phyloP scores from a whole-genome alignment of 2,329 filamentous ascomycete species.

The Orbilia quercus region DNA sequence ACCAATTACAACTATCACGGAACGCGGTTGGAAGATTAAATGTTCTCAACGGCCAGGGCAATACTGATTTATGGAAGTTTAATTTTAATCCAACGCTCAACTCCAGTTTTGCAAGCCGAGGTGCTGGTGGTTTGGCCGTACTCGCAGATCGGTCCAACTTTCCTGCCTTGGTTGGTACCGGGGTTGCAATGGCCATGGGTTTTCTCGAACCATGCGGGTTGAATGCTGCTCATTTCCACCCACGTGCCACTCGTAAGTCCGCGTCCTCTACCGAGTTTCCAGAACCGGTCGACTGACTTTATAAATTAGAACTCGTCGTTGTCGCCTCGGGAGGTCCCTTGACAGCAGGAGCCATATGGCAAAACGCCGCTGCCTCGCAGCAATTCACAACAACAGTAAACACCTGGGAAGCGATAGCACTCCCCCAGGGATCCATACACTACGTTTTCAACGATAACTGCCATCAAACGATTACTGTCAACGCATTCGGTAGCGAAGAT shows the following conservation, averaged over 20 bases:
- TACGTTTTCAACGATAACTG: conserved; percentile 40
- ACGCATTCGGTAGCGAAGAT: conserved; percentile 36
- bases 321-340: conserved; percentile 29
- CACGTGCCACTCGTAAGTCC: conserved; percentile 30
- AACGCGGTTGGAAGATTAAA: conserved; percentile 23
- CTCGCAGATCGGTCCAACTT: conserved; percentile 56
- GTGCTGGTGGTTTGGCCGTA: conserved; percentile 39
- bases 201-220: conserved; percentile 31
- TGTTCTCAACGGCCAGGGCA: conserved; percentile 23
- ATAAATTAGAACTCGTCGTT: conserved; percentile 24
- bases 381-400: conserved; percentile 29
- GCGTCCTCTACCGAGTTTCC: neutral
- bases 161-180: conserved; percentile 27
- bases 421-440: conserved; percentile 31
- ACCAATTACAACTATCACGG: conserved; percentile 22
- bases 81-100: conserved; percentile 38
- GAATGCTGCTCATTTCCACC: conserved; percentile 39
- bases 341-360: conserved; percentile 24
- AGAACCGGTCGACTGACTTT: neutral
- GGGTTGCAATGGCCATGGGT: conserved; percentile 35
- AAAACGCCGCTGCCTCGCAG: conserved; percentile 20
- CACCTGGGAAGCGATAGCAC: conserved; percentile 32
- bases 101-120: conserved; percentile 8
- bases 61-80: conserved; percentile 28
- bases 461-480: conserved; percentile 30